Evolutionary conservation across 345 rosid genomes (phyloP), one percentile per base, ranked within the genome.

Genomic region (Ricinus communis): DNA sequence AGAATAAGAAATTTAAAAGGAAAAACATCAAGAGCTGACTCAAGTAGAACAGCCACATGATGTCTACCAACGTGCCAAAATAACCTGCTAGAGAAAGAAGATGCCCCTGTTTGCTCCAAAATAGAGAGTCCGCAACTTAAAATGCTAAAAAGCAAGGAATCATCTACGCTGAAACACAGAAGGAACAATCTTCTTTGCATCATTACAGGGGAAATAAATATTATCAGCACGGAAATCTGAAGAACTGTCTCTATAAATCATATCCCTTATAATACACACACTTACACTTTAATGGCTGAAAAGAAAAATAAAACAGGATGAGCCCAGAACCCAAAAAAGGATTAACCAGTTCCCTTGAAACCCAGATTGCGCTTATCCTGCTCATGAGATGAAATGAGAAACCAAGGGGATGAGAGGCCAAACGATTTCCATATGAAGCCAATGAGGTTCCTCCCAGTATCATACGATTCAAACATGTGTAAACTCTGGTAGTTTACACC

Each of bases 211-310:
- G 41, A 60, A 74, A 71, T 61, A 69, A 76, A 76, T 68, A 71
- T 54, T 52, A 64, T 66, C 73, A 27, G 33, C 62, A 21, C 61
- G 59, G 45, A 72, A 68, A 68, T 74, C 79, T 70, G 71, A 58
- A 53, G n/a, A 61, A 65, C 75, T 62, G 70, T 70, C 70, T 66
- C 66, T 78, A 81, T 76, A 72, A 59, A 76, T 70, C 69, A 78
- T 52, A 78, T 74, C 70, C 76, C 72, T 69, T 84, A 84, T 81
- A 76, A 72, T 81, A 84, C 83, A 84, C 65, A 57, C 74, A 69
- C 74, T 57, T 73, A 27, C 70, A 71, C 52, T 73, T 74, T 69
- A 71, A 76, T 38, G 36, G 60, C 27, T 46, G 61, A 63, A 54
- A 78, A 12, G 18, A 49, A n/a, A 36, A 57, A 55, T 36, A 50